Conservation (phyloP, 148 eudicot species). For the Chenopodium suecicum region DNA sequence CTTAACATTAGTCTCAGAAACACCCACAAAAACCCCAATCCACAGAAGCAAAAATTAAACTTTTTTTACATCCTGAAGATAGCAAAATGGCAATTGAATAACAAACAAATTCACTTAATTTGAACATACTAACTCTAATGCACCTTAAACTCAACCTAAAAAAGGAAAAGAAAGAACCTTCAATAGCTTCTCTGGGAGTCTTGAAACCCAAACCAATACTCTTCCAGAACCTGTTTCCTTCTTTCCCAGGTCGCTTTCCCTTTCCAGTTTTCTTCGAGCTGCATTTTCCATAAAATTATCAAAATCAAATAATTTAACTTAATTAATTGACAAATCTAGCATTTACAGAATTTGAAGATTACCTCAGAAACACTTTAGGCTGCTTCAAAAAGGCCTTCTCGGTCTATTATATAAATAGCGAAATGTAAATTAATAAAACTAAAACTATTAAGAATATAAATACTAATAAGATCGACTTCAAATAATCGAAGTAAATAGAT, state of each 20-base stretch:
- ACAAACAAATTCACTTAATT: too few species aligned
- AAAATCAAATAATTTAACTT: neutral
- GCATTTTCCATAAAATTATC: neutral
- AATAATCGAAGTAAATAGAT: neutral
- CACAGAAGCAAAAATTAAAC: neutral
- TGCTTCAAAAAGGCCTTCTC: constrained; percentile 53
- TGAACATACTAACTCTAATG: neutral
- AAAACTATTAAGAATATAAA: neutral
- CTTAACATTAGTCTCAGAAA: neutral
- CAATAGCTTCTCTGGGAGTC: constrained; percentile 53
- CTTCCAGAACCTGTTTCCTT: constrained; percentile 59
- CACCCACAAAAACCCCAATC: neutral
- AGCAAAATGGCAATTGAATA: too few species aligned
- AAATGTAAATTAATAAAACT: neutral
- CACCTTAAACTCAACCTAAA: too few species aligned
- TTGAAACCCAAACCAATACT: constrained; percentile 55
- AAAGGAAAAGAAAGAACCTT: constrained; percentile 28
- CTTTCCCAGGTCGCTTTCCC: constrained; percentile 65
- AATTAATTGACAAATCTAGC: too few species aligned
- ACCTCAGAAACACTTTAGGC: constrained; percentile 48
- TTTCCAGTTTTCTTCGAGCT: constrained; percentile 58
- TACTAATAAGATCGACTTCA: neutral
- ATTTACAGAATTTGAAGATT: neutral
- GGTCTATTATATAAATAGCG: constrained; percentile 24
- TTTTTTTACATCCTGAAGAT: too few species aligned